Evolutionary conservation across 805 yeast genomes (phyloP).

Genomic region (Ogataea parapolymorpha): DNA sequence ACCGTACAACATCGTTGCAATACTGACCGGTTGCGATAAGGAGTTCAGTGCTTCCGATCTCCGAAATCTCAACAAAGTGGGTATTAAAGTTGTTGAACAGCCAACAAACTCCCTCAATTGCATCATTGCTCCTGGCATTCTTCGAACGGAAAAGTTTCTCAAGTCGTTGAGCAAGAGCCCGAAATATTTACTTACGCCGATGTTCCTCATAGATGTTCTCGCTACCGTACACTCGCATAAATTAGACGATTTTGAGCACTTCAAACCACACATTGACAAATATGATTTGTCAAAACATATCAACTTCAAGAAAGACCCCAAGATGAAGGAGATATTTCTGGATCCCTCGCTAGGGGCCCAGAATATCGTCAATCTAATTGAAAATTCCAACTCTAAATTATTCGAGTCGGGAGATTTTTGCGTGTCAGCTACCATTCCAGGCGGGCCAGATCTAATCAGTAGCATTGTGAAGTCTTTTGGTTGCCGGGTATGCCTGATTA

Average conservation of each 20-base stretch:
- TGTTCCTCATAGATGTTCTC: conserved; percentile 47
- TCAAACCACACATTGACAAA: conserved; percentile 25
- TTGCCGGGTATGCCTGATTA: conserved; percentile 12
- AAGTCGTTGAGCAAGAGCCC: conserved; percentile 59
- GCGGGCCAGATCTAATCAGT: conserved; percentile 54
- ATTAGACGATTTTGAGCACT: conserved; percentile 23
- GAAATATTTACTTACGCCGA: conserved; percentile 52
- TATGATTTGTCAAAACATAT: conserved; percentile 28
- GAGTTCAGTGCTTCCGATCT: conserved; percentile 43
- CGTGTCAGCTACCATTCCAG: conserved; percentile 55
- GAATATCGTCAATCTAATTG: conserved; percentile 18
- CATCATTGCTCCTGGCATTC: conserved; percentile 75
- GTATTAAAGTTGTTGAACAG: conserved; percentile 47
- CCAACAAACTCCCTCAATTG: conserved; percentile 42
- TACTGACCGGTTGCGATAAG: conserved; percentile 65
- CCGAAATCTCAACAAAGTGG: conserved; percentile 44
- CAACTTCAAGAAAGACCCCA: conserved; percentile 33
- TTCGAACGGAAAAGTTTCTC: conserved; percentile 85
- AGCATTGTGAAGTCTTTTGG: conserved; percentile 64
- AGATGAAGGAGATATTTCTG: conserved; percentile 33
- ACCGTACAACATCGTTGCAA: conserved; percentile 43
- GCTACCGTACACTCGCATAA: conserved; percentile 31
- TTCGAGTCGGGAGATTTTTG: conserved; percentile 51
- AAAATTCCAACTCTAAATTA: conserved; percentile 29
- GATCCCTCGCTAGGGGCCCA: conserved; percentile 21